These are phyloP conservation scores for Capsicum pubescens DNA, from an alignment of 257 asterid genomes.

Conservation along the genomic window DNA sequence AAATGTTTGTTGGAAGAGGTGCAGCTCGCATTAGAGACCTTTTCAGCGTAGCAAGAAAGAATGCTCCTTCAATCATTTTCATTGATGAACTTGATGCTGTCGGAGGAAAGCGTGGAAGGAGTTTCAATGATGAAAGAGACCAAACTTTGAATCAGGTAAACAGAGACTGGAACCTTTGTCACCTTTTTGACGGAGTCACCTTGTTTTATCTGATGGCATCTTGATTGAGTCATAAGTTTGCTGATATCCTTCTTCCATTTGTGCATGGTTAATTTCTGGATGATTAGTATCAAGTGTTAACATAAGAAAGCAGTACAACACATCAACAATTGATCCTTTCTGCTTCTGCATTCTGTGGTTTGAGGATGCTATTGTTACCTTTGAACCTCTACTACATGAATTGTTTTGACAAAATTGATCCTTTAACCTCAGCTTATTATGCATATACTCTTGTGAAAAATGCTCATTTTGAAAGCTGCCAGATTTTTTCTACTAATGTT, in stretches of 20 bases:
- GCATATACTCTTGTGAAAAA: not conserved
- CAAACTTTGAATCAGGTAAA: slow-evolving; percentile 93
- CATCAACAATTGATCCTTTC: not conserved
- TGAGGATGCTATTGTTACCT: not conserved
- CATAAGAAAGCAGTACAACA: not conserved
- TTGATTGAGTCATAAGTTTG: slow-evolving; percentile 13
- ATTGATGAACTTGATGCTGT: slow-evolving; percentile 98
- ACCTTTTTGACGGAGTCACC: slow-evolving; percentile 1
- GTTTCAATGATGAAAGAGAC: slow-evolving; percentile 98
- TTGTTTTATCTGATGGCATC: not conserved
- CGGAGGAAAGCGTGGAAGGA: slow-evolving; percentile 95
- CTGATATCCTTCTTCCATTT: not conserved
- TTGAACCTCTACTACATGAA: not conserved
- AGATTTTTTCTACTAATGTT: not conserved
- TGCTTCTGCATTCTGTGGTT: not conserved
- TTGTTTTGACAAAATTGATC: not conserved
- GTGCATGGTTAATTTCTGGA: not conserved
- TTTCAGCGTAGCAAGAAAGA: slow-evolving; percentile 83
- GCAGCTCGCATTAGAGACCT: slow-evolving; percentile 97
- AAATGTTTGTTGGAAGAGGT: slow-evolving; percentile 95
- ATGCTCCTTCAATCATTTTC: slow-evolving; percentile 91
- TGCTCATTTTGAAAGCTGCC: not conserved
- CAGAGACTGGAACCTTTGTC: slow-evolving; percentile 21
- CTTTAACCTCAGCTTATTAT: not conserved
- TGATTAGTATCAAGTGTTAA: not conserved